Evolutionary conservation across 2,329 filamentous ascomycete species (phyloP), one percentile per base, ranked within the genome.

Genomic region (Gliomastix tumulicola): DNA sequence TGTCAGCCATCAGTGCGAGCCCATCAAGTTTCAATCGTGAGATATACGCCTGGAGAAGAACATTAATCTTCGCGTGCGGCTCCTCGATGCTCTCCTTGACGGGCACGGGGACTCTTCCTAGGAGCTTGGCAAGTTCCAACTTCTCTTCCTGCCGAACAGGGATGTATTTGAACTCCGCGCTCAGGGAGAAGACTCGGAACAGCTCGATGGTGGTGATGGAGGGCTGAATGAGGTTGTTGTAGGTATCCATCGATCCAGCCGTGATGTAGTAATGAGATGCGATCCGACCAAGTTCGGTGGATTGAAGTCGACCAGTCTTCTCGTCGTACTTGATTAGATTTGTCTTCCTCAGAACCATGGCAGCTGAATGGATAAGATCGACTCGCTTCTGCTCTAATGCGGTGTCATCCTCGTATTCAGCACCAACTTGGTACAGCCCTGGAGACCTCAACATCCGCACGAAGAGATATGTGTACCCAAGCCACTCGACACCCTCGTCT

Each of bases 261-360:
- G 88, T 92, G 53, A 98, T 96, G 67, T 98, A 98, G 68, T 98
- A 98, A 59, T 98, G 92, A 12, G 90, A 97, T 6, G 94, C 85
- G 48, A 98, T 94, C 30, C 92, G 82, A 36, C 94, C 92, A 37
- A 98, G 80, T 58, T 98, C 92, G 0, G 92, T 98, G 5, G 86
- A 78, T 60, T 94, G 88, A 21, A 98, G 63, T 50, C 81, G 85
- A 19, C 94, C 92, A 2, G 82, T 82, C 62, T 92, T 92, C 59
- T 94, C 92, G 51, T 98, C 92, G 53, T 98, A 98, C 53, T 94
- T 96, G 60, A 94, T 73, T 7, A 98, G 74, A 42, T 83, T 88
- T 3, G 88, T 88, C 54, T 86, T 92, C 51, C 94, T 88, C 10
- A 98, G 68, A 2, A 94, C 79, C 21, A 78, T 75, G 13, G 92